phyloP scores from a whole-genome alignment of 371 early-diverging fungal species.

The Circinella minor region DNA sequence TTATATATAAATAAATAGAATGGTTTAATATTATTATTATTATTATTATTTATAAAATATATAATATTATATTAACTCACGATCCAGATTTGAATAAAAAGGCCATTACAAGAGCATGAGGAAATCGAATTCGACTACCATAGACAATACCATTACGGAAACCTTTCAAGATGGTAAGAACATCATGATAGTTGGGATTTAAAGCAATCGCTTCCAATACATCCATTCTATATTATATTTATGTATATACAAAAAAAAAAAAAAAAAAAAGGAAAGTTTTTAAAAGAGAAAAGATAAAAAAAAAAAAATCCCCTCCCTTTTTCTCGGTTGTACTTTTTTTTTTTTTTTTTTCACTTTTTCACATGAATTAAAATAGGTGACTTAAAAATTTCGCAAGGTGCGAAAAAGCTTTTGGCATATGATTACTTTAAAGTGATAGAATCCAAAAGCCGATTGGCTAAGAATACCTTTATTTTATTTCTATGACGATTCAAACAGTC shows the following conservation, averaged over 20 bases:
- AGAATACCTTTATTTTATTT: not conserved
- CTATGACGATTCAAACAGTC: not conserved
- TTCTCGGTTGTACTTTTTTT: no score
- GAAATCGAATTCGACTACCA: slow-evolving; percentile 95
- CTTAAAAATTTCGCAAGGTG: not conserved
- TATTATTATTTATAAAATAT: no score
- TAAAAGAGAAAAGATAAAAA: not conserved
- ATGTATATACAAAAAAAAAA: not conserved
- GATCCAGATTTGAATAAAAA: slow-evolving; percentile 89
- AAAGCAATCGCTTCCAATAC: slow-evolving; percentile 57
- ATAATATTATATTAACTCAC: slow-evolving; percentile 51
- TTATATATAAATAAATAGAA: no score
- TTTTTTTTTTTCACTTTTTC: not conserved
- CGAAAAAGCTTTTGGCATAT: not conserved
- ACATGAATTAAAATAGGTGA: slow-evolving; percentile 3
- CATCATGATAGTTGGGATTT: slow-evolving; percentile 78
- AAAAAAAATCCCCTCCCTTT: not conserved
- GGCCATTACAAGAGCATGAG: slow-evolving; percentile 98
- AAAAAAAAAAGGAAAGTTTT: no score
- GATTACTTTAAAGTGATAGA: not conserved
- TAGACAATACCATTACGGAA: slow-evolving; percentile 96
- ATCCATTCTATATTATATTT: slow-evolving; percentile 35
- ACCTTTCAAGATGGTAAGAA: slow-evolving; percentile 90
- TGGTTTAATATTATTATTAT: no score
- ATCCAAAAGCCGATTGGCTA: not conserved